Base-by-base conservation (phyloP, 768 basidiomycete species). In the Suillus cothurnatus region DNA sequence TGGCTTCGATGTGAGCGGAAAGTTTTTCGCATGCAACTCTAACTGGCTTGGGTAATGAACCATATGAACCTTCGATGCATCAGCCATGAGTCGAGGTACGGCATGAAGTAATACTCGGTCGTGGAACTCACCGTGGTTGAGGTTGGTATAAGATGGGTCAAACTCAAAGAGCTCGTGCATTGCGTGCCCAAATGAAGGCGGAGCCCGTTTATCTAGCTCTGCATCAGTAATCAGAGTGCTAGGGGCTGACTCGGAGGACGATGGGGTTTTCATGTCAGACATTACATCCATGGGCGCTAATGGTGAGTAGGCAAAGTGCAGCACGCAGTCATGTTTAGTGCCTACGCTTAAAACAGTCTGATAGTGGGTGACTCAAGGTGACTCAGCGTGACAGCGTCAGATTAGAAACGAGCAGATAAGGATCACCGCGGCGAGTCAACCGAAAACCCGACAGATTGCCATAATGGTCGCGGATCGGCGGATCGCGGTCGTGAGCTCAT, bases 41-140 rank as follows among this genome's bases (percentile, higher is more conserved):
- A 28, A 90, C 88, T 2, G 85, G 83, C 15, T 76, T 76, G 0
- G 89, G 86, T 1, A 86, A 73, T 1, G 85, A 82, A 3, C 88
- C 89, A 67, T 83, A 89, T 0, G 88, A 85, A 19, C 88, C 88
- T 89, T 63, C 15, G n/a, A 41, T 17, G 11, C 26, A 28, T 41
- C 39, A 59, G 26, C 32, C 32, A 34, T 6, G 19, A 53, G 32
- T 21, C 19, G 32, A 31, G 52, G 31, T 21, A 9, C 8, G 4
- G 28, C 5, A 19, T 53, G 26, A 17, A 19, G 21, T 6, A 52
- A 4, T 7, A 8, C 21, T 9, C 9, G 34, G 31, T 28, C 19
- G 6, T 41, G 21, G 19, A 41, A 53, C 79, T 38, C 61, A 88
- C 90, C 90, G 61, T 87, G 80, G 70, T 92, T 91, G 60, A 92